Evolutionary conservation across 768 basidiomycete species (phyloP).

Genomic region (Lentinula guzmanii): DNA sequence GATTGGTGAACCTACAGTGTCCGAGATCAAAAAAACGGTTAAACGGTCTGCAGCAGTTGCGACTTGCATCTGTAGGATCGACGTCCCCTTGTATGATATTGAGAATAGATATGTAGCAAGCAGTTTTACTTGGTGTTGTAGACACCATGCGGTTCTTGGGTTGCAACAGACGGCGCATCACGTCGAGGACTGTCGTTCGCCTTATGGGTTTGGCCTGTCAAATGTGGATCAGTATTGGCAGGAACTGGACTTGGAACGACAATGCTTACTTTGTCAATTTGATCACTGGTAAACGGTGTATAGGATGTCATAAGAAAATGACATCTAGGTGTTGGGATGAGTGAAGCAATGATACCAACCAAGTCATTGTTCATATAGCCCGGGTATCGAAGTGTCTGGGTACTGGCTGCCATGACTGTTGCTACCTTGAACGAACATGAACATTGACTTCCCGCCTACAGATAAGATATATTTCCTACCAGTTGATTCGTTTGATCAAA

Average conservation of each 20-base stretch:
- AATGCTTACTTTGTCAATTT: constrained; percentile 80
- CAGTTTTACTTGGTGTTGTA: constrained; percentile 84
- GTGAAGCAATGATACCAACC: constrained; percentile 91
- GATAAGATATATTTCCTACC: constrained; percentile 31
- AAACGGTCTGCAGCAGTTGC: not conserved
- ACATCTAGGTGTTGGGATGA: constrained; percentile 95
- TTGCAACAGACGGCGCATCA: constrained; percentile 95
- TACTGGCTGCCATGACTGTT: constrained; percentile 97
- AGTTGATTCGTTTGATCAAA: constrained; percentile 93
- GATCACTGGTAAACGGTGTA: constrained; percentile 96
- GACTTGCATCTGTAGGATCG: constrained; percentile 88
- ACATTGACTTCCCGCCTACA: not conserved
- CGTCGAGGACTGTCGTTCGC: constrained; percentile 94
- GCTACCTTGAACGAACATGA: constrained; percentile 55
- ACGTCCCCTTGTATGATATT: constrained; percentile 99
- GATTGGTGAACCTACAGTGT: constrained; percentile 86
- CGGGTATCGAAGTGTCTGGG: constrained; percentile 93
- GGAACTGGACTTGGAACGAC: not conserved
- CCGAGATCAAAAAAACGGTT: constrained; percentile 4
- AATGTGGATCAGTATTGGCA: not conserved
- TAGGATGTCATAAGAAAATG: constrained; percentile 99
- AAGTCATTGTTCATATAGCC: constrained; percentile 99
- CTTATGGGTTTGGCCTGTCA: constrained; percentile 88
- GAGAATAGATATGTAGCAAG: constrained; percentile 95
- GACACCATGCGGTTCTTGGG: constrained; percentile 99